Base-by-base conservation (phyloP, 345 rosid genomes). In the Camelina neglecta region DNA sequence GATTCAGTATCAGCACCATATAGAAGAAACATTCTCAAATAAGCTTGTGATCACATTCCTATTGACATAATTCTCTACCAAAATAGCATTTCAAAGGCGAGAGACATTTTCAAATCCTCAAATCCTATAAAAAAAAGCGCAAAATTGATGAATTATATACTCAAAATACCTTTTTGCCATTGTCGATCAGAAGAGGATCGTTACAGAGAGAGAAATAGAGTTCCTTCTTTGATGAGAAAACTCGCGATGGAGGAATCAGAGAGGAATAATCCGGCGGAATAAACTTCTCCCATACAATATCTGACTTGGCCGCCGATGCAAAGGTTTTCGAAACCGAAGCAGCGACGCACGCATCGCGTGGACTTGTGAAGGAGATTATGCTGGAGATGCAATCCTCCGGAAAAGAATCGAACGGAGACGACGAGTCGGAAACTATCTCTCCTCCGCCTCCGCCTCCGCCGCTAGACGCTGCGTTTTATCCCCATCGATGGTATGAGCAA, bases 271-370 rank as follows among this genome's bases (percentile, higher is more conserved):
- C 88, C 1, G 68, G 45, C 9, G 90, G 90, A 9, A 90, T 74
- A 74, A 86, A 89, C 36, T 55, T 74, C 7, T 67, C 59, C 95
- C 92, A 87, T 13, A 82, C 80, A 16, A 45, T 65, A 65, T 87
- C 88, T 26, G 89, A 83, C 18, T 77, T 61, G 0, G 69, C 80
- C 8, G 86, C 83, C 8, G 84, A 78, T 50, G 61, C 64, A 20
- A 85, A 85, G 8, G 62, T 7, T 26, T 75, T 77, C 4, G 86
- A 86, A 42, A 89, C 87, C 39, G 75, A 18, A 1, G 90, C 62
- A 2, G 16, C 59, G 12, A 82, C 72, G 81, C 86, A 73, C 6
- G 86, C 82, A 2, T 82, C 89, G 2, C 69, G 55, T 9, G 86
- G 89, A 13, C 62, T 69, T 3, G 90, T 83, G 16, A 81, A 67